Percentiles rank a stretch among this genome's conserved stretches.
Evolutionary conservation across 768 basidiomycete genomes (phyloP).

Genomic region (Tylopilus sp.): DNA sequence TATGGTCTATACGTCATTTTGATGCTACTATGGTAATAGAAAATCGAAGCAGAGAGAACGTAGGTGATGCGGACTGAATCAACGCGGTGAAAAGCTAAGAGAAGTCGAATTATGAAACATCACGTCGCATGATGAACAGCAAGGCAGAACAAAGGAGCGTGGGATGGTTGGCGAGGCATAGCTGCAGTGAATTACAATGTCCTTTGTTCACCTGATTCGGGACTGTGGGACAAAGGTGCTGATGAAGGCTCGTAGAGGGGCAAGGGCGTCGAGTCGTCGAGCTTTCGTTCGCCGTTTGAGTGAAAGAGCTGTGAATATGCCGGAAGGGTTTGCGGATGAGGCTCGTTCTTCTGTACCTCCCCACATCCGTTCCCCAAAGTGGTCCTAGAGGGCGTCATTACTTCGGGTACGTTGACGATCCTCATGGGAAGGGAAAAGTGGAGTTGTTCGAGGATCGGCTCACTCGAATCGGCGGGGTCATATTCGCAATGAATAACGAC

Average conservation of each 20-base stretch:
- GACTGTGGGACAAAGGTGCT: conserved; percentile 2
- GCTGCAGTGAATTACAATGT: conserved; percentile 1
- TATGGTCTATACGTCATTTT: not conserved
- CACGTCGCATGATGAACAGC: too few relatives aligned
- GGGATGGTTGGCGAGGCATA: not conserved
- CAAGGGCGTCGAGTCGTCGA: conserved; percentile 60
- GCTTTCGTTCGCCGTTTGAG: conserved; percentile 66
- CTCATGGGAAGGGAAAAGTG: conserved; percentile 46
- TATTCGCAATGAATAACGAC: conserved; percentile 59
- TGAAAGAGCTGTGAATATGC: conserved; percentile 79
- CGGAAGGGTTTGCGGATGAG: conserved; percentile 44
- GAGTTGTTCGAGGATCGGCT: conserved; percentile 23
- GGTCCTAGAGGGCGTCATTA: not conserved
- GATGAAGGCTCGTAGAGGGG: conserved; percentile 56
- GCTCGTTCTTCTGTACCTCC: conserved; percentile 13
- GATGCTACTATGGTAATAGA: not conserved
- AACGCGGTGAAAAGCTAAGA: conserved; percentile 2
- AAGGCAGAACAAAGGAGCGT: not conserved
- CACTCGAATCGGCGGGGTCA: conserved; percentile 37
- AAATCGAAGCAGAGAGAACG: conserved; percentile 1
- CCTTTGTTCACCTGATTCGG: conserved; percentile 5
- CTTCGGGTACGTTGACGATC: conserved; percentile 44
- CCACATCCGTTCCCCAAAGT: conserved; percentile 1
- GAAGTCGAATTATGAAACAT: too few relatives aligned
- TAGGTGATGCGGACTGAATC: conserved; percentile 10